These are phyloP conservation scores for Lichtheimia hyalospora DNA, from an alignment of 371 early-diverging fungal species.

Conservation along the genomic window DNA sequence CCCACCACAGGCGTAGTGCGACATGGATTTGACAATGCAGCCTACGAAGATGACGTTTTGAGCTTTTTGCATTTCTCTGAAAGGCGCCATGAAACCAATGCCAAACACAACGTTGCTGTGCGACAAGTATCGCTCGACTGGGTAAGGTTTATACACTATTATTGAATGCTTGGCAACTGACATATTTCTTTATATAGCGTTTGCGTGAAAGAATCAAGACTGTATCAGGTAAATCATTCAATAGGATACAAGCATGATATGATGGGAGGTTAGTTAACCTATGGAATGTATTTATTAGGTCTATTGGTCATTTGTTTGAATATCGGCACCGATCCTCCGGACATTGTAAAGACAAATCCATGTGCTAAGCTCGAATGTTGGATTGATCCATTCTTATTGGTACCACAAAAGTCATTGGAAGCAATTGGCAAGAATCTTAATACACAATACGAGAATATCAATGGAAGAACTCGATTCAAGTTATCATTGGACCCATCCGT, in stretches of 20 bases:
- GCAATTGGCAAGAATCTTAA: conserved; percentile 89
- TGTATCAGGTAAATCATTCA: conserved; percentile 34
- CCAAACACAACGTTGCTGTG: conserved; percentile 21
- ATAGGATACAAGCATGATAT: not conserved
- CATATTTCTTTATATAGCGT: conserved; percentile 19
- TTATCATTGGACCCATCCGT: conserved; percentile 86
- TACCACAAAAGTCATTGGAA: conserved; percentile 82
- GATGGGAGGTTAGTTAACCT: not conserved
- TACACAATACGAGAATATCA: conserved; percentile 90
- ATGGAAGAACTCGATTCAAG: conserved; percentile 87
- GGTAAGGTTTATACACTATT: conserved; percentile 21
- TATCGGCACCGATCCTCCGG: conserved; percentile 97
- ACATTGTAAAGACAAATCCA: conserved; percentile 84
- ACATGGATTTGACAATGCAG: conserved; percentile 59
- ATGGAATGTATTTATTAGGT: conserved; percentile 21
- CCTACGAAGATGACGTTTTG: conserved; percentile 57
- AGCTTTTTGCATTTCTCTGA: conserved; percentile 62
- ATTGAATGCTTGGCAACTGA: not conserved
- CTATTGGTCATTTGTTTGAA: conserved; percentile 89
- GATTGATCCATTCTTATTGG: conserved; percentile 87
- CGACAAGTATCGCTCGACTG: conserved; percentile 37
- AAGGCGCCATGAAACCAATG: conserved; percentile 57
- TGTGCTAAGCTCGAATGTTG: conserved; percentile 94
- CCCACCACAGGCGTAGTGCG: conserved; percentile 20
- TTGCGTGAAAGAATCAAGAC: conserved; percentile 50